Percentiles rank a stretch among this genome's conserved stretches.
These are phyloP conservation scores for Diaporthe citri DNA, from an alignment of 2,329 filamentous ascomycete genomes.

Conservation along the genomic window DNA sequence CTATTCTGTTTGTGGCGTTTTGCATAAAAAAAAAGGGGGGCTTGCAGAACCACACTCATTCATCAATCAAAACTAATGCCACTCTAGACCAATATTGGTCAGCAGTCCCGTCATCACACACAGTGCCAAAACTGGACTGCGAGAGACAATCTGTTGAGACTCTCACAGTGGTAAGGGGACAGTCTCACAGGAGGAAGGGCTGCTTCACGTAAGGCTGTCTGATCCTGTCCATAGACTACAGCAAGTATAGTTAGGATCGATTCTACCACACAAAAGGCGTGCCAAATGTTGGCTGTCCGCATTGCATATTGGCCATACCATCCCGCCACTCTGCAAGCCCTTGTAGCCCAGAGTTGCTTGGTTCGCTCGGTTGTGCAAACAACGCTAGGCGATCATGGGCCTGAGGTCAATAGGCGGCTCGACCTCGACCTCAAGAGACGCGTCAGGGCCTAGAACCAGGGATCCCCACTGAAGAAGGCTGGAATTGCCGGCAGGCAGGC, in stretches of 20 bases:
- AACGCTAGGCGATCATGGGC: neutral
- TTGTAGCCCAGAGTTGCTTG: neutral
- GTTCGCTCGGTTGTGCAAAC: neutral
- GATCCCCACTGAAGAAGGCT: slow-evolving; percentile 28
- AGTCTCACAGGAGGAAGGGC: neutral
- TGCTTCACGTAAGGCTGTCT: neutral
- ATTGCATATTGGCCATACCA: neutral
- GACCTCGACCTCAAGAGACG: neutral
- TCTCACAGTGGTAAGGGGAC: neutral
- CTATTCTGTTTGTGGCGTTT: neutral
- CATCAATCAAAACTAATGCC: neutral
- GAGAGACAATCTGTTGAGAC: neutral
- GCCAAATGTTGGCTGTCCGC: neutral
- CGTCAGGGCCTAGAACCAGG: slow-evolving; percentile 19
- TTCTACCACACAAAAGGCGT: neutral
- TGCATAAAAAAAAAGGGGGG: neutral
- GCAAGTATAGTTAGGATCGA: no score
- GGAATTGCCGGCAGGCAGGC: slow-evolving; percentile 24
- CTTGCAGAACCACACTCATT: neutral
- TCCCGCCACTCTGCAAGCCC: neutral
- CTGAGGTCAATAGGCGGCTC: neutral
- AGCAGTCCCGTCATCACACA: neutral
- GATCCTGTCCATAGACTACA: neutral
- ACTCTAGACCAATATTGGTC: neutral
- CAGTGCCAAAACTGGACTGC: neutral